Evolutionary conservation across 1,284 basidiomycete species (phyloP).

Genomic region (Apiotrichum sp.): DNA sequence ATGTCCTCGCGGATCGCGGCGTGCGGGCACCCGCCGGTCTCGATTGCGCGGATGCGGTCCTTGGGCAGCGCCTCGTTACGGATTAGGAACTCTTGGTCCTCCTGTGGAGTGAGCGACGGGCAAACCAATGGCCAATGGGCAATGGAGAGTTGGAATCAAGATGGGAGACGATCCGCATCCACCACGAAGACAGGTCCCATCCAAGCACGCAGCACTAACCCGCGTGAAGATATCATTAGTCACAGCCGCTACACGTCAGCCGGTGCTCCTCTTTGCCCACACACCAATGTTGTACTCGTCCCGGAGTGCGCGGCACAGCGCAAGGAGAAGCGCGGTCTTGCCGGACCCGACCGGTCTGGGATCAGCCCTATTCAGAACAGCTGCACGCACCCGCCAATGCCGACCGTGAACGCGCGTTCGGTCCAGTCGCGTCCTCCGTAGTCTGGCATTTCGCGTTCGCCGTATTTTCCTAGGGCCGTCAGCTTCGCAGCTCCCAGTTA

Average conservation of each 20-base stretch:
- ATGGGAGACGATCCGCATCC: too few relatives aligned
- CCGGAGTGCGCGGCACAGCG: constrained; percentile 78
- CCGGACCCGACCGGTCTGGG: constrained; percentile 89
- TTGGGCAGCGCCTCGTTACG: constrained; percentile 80
- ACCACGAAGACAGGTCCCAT: too few relatives aligned
- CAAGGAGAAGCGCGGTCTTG: constrained; percentile 90
- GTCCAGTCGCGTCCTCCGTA: constrained; percentile 77
- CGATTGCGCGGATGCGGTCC: constrained; percentile 85
- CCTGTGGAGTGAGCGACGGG: constrained; percentile 34
- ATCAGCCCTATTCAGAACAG: background rate
- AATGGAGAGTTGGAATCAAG: too few relatives aligned
- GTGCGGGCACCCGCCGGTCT: constrained; percentile 91
- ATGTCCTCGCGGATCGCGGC: constrained; percentile 97
- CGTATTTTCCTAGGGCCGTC: constrained; percentile 65
- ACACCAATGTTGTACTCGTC: constrained; percentile 82
- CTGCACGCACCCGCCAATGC: constrained; percentile 81
- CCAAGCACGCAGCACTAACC: background rate
- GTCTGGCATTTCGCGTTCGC: constrained; percentile 87
- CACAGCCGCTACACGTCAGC: constrained; percentile 61
- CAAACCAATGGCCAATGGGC: too few relatives aligned
- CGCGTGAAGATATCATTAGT: constrained; percentile 97
- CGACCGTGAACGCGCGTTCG: constrained; percentile 92
- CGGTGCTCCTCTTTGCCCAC: constrained; percentile 14
- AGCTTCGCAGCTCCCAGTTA: background rate
- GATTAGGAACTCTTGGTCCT: constrained; percentile 97